Conservation (phyloP, 805 yeast genomes). For the Lachancea kluyveri region DNA sequence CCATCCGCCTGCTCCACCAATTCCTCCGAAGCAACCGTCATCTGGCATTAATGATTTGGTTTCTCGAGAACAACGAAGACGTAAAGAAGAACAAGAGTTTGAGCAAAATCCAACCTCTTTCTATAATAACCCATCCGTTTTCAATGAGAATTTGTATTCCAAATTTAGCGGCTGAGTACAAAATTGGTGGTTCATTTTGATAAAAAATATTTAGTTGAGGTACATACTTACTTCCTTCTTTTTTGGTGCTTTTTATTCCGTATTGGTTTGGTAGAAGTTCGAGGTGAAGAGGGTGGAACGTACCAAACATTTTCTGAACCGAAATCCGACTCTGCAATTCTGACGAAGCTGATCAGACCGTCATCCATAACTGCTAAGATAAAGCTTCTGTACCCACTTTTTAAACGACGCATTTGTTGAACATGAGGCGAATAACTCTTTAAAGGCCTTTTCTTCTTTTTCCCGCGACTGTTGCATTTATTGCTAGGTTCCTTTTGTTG, state of each 20-base stretch:
- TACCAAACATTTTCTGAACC: conserved; percentile 32
- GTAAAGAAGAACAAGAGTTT: conserved; percentile 18
- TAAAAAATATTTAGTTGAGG: not conserved
- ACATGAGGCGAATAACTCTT: conserved; percentile 13
- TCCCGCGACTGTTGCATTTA: conserved; percentile 4
- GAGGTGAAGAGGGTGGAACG: conserved; percentile 11
- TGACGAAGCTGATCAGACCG: conserved; percentile 68
- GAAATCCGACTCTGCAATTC: conserved; percentile 46
- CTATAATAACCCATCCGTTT: conserved; percentile 46
- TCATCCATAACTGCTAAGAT: conserved; percentile 66
- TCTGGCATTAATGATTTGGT: conserved; percentile 7
- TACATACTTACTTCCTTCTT: not conserved
- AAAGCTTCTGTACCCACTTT: conserved; percentile 46
- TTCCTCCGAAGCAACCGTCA: conserved; percentile 19
- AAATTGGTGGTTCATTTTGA: not conserved
- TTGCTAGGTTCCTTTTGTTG: too few relatives aligned
- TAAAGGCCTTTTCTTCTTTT: conserved; percentile 9
- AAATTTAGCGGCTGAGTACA: conserved; percentile 17
- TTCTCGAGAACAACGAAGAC: conserved; percentile 7
- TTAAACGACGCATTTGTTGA: conserved; percentile 37
- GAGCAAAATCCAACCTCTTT: conserved; percentile 35
- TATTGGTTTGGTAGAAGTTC: not conserved
- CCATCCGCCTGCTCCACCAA: conserved; percentile 12
- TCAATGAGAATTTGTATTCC: conserved; percentile 42
- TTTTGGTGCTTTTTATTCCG: not conserved